Evolutionary conservation across 768 basidiomycete species (phyloP).

Genomic region (Candolleomyces eurysporus): DNA sequence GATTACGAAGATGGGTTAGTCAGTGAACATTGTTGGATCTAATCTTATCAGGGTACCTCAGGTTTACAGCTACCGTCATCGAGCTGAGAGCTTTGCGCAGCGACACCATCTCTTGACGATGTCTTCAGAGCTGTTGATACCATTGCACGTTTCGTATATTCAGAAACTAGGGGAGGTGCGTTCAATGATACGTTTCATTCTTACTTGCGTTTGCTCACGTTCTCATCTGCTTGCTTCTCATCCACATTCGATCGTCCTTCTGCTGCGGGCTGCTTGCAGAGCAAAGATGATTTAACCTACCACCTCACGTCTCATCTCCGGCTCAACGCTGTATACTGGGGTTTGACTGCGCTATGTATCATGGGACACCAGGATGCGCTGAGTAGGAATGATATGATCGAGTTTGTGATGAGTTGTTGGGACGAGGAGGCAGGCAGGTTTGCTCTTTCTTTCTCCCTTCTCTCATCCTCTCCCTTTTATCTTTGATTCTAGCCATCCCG

Average conservation of each 20-base stretch:
- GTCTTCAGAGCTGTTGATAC: slow-evolving; percentile 30
- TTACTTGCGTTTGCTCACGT: background rate
- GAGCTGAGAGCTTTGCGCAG: too few relatives aligned
- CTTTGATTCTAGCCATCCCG: too few relatives aligned
- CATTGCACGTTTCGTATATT: slow-evolving; percentile 74
- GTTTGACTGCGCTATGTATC: slow-evolving; percentile 79
- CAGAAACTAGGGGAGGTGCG: slow-evolving; percentile 68
- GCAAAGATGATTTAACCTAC: slow-evolving; percentile 81
- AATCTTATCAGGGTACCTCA: too few relatives aligned
- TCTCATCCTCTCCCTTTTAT: background rate
- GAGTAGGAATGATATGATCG: slow-evolving; percentile 78
- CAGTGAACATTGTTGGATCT: too few relatives aligned
- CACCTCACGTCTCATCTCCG: slow-evolving; percentile 92
- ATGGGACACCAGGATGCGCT: slow-evolving; percentile 81
- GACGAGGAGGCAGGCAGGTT: slow-evolving; percentile 76
- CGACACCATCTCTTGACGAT: background rate
- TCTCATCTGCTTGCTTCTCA: background rate
- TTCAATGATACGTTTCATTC: background rate
- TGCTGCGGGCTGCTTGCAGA: slow-evolving; percentile 36
- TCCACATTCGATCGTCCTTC: too few relatives aligned
- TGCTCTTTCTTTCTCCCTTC: background rate
- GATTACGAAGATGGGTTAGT: too few relatives aligned
- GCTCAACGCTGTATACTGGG: slow-evolving; percentile 97
- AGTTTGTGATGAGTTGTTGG: slow-evolving; percentile 94
- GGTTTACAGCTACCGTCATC: too few relatives aligned